A percentile compares a stretch with the other conserved stretches of the same genome.
These are phyloP conservation scores for Stevia rebaudiana DNA, from an alignment of 140 eudicot species.

Conservation along the genomic window DNA sequence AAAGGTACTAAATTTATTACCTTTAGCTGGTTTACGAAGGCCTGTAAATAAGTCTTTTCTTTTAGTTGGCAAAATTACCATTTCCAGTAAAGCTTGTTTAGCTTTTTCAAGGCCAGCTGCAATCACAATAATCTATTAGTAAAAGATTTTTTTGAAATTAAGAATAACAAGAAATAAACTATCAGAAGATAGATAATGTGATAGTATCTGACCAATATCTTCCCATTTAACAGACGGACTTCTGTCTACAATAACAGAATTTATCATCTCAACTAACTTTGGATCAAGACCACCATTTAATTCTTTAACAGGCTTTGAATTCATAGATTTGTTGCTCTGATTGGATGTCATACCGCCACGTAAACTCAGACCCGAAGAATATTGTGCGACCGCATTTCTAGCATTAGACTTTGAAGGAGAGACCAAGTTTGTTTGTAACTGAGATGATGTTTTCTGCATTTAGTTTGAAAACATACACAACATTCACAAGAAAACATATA, in stretches of 20 bases:
- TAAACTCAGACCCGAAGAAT: conserved; percentile 32
- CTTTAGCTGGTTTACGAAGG: conserved; percentile 91
- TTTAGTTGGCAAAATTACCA: conserved; percentile 92
- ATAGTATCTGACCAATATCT: conserved; percentile 74
- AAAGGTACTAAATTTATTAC: conserved; percentile 22
- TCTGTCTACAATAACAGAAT: conserved; percentile 79
- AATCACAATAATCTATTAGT: conserved; percentile 7
- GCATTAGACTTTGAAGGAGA: conserved; percentile 25
- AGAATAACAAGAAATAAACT: background rate
- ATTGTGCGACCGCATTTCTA: conserved; percentile 33
- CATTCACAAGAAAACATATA: background rate
- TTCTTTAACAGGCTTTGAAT: conserved; percentile 49
- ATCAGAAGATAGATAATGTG: background rate
- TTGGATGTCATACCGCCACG: conserved; percentile 29
- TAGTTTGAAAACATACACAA: background rate
- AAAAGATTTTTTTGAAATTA: background rate
- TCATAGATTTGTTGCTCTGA: conserved; percentile 37
- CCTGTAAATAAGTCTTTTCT: conserved; percentile 96
- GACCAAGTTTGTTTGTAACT: conserved; percentile 36
- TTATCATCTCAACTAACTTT: conserved; percentile 84
- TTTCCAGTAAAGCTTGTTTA: conserved; percentile 87
- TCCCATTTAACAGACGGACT: conserved; percentile 99
- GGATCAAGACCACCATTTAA: conserved; percentile 51
- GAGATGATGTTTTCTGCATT: conserved; percentile 38
- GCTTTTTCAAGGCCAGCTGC: conserved; percentile 99